Conservation (phyloP, 2,329 filamentous ascomycete genomes). For the Fusarium concolor region DNA sequence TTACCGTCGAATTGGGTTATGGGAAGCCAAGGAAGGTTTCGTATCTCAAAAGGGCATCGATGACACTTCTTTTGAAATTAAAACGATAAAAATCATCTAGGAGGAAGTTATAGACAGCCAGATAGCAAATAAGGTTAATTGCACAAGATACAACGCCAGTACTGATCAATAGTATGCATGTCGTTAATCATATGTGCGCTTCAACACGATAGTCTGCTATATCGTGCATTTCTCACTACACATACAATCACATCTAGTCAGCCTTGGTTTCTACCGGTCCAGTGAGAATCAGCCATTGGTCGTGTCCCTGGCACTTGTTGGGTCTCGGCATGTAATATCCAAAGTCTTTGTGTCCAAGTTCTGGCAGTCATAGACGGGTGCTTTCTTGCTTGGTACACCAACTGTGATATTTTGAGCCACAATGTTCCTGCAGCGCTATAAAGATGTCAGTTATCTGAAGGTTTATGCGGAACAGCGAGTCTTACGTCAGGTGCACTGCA, state of each 20-base stretch:
- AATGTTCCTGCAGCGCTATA: constrained; percentile 44
- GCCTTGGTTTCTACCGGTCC: too few relatives aligned
- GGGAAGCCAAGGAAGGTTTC: neutral
- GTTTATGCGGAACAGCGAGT: accelerated
- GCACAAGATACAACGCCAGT: too few relatives aligned
- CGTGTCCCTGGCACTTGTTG: constrained; percentile 23
- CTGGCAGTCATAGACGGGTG: constrained; percentile 40
- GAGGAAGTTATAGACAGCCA: too few relatives aligned
- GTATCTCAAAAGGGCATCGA: neutral
- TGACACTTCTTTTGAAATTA: neutral
- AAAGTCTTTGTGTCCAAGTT: constrained; percentile 34
- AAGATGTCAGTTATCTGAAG: neutral
- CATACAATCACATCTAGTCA: too few relatives aligned
- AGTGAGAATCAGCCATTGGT: constrained; percentile 1
- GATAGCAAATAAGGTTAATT: too few relatives aligned
- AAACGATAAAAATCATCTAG: neutral
- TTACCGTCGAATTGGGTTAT: neutral
- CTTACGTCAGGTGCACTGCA: constrained; percentile 49
- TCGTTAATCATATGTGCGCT: too few relatives aligned
- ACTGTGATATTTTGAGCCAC: constrained; percentile 38
- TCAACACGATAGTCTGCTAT: too few relatives aligned
- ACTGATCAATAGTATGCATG: too few relatives aligned
- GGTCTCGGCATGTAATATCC: constrained; percentile 37
- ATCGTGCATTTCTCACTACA: too few relatives aligned
- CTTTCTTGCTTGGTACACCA: constrained; percentile 39